Base-by-base conservation (phyloP, 2,329 filamentous ascomycete genomes). In the Trichoderma arundinaceum region DNA sequence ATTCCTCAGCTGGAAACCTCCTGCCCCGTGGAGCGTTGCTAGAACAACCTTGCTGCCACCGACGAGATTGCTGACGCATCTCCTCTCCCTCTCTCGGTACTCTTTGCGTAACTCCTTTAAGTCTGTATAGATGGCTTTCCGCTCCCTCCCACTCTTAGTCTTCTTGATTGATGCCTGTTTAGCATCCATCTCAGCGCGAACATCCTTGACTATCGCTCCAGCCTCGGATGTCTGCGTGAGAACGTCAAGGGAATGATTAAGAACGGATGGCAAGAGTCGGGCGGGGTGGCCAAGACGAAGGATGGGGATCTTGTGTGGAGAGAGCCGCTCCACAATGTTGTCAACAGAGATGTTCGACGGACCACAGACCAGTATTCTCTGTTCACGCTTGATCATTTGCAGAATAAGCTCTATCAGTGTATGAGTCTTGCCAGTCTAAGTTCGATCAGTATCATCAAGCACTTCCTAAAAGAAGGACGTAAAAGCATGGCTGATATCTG, bases 291-390 rank as follows among this genome's bases (percentile, higher is more conserved):
- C 95, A 0, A 99, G 86, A 1, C 95, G 90, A 41, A 98, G 86
- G 72, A 98, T 92, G 0, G 92, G 90, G 1, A 97, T 84, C 73
- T 92, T 93, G 76, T 94, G 91, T 0, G 91, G 88, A 1, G 93
- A 88, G 1, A 98, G 85, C 7, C 95, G 88, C 78, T 99, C 95
- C 8, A 97, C 94, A 66, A 99, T 96, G 74, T 99, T 99, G 83
- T 99, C 95, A 1, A 99, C 95, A 0, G 92, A 95, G 71, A 99
- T 94, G 75, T 99, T 99, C 35, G 92, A 97, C 0, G 95, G 95
- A 0, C 94, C 95, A 73, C 95, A 98, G n/a, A 98, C 94, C 1
- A 98, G 83, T 10, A 98, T 83, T 1, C 93, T 87, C 62, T 89
- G 84, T 39, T 88, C 85, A 28, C 87, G 86, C 74, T 89, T 89